These are phyloP conservation scores for Collybia mongolica DNA, from an alignment of 768 basidiomycete genomes.

Conservation along the genomic window DNA sequence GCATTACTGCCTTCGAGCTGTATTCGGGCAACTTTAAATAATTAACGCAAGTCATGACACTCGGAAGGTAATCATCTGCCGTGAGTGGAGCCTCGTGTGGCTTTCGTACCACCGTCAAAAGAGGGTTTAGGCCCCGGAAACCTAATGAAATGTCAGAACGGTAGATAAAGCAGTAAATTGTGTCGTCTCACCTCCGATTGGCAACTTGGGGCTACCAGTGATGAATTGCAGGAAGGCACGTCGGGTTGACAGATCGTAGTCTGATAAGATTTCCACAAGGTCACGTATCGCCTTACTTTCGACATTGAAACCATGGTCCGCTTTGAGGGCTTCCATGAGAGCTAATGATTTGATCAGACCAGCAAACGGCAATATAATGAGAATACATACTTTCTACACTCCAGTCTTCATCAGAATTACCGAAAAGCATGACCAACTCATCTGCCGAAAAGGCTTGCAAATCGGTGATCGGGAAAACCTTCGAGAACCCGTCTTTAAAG, in stretches of 20 bases:
- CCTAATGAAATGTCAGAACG: constrained; percentile 39
- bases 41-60: constrained; percentile 98
- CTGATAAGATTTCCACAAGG: constrained; percentile 83
- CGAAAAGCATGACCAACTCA: constrained; percentile 94
- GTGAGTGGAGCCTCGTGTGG: constrained; percentile 89
- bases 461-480: constrained; percentile 92
- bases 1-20: constrained; percentile 82
- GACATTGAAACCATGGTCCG: constrained; percentile 96
- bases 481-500: constrained; percentile 93
- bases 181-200: constrained; percentile 78
- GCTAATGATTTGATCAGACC: constrained; percentile 44
- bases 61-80: constrained; percentile 93
- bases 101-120: constrained; percentile 95
- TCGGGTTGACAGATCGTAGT: constrained; percentile 69
- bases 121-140: constrained; percentile 92
- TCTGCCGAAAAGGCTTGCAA: constrained; percentile 91
- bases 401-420: constrained; percentile 99
- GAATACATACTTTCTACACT: constrained; percentile 74
- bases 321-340: constrained; percentile 86
- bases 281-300: constrained; percentile 91
- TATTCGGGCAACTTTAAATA: constrained; percentile 97
- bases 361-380: neutral
- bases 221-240: constrained; percentile 95
- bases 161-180: neutral
- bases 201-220: constrained; percentile 94